A percentile compares a stretch with the other conserved stretches of the same genome.
Evolutionary conservation across 352 stramenopile genomes (phyloP).

Genomic region (Pythium periplocum): DNA sequence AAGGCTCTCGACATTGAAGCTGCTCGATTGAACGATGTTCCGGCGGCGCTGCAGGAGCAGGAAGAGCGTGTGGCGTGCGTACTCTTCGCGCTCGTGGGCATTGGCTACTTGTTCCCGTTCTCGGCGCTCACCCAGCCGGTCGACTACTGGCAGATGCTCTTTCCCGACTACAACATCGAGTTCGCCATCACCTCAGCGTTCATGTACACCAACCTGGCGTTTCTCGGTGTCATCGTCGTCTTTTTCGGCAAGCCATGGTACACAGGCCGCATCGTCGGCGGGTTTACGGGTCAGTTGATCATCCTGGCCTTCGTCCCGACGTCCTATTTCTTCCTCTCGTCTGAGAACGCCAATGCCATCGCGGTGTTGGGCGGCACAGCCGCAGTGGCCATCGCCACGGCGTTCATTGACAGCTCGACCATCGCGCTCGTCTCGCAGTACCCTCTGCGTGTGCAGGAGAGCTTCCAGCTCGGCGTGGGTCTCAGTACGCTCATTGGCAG

Average conservation of each 20-base stretch:
- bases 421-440: conserved; percentile 83
- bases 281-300: conserved; percentile 64
- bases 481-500: conserved; percentile 78
- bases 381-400: conserved; percentile 61
- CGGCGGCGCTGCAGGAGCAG: conserved; percentile 19
- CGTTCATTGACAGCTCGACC: conserved; percentile 78
- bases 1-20: conserved; percentile 1
- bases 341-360: conserved; percentile 56
- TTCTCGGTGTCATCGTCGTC: conserved; percentile 61
- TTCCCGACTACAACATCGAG: conserved; percentile 85
- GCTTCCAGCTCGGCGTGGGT: conserved; percentile 77
- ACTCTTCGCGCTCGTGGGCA: conserved; percentile 66
- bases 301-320: conserved; percentile 75
- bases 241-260: conserved; percentile 57
- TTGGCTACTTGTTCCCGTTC: conserved; percentile 86
- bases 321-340: conserved; percentile 66
- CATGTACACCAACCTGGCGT: conserved; percentile 81
- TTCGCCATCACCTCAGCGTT: conserved; percentile 80
- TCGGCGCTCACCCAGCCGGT: conserved; percentile 86
- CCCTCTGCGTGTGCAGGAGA: conserved; percentile 69
- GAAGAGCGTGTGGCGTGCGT: conserved; percentile 53
- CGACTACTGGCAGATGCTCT: conserved; percentile 85
- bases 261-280: conserved; percentile 69
- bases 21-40: conserved; percentile 18
- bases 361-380: conserved; percentile 66